Evolutionary conservation across 1,284 basidiomycete genomes (phyloP).

Genomic region (Heterobasidion parviporum): DNA sequence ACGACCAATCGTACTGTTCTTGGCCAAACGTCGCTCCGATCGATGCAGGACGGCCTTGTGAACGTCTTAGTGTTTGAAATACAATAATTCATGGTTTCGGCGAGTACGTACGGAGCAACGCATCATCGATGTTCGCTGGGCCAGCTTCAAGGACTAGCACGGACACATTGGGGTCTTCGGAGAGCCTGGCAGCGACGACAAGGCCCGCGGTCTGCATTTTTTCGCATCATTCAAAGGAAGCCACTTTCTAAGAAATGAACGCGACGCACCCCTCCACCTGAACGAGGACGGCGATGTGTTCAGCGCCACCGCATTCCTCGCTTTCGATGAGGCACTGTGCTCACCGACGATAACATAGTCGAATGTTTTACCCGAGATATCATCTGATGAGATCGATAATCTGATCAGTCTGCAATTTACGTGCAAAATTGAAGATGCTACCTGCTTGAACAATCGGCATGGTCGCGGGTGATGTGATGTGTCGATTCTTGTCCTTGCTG

Average conservation of each 20-base stretch:
- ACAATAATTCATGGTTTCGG: neutral
- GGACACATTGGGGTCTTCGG: constrained; percentile 30
- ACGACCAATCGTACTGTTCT: constrained; percentile 22
- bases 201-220: constrained; percentile 29
- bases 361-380: constrained; percentile 8
- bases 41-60: neutral
- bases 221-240: neutral
- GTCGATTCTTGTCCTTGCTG: too few relatives aligned
- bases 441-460: too few relatives aligned
- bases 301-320: too few relatives aligned
- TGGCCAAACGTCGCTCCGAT: constrained; percentile 13
- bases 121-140: constrained; percentile 12
- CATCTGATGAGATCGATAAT: neutral
- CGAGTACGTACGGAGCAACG: constrained; percentile 5
- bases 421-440: too few relatives aligned
- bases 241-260: neutral
- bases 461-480: too few relatives aligned
- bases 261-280: constrained; percentile 10
- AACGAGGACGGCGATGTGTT: neutral
- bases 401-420: too few relatives aligned
- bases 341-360: constrained; percentile 11
- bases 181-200: constrained; percentile 35
- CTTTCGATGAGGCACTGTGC: neutral
- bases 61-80: neutral
- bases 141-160: constrained; percentile 27